These are phyloP conservation scores for Exidia glandulosa DNA, from an alignment of 768 basidiomycete genomes.

Conservation along the genomic window DNA sequence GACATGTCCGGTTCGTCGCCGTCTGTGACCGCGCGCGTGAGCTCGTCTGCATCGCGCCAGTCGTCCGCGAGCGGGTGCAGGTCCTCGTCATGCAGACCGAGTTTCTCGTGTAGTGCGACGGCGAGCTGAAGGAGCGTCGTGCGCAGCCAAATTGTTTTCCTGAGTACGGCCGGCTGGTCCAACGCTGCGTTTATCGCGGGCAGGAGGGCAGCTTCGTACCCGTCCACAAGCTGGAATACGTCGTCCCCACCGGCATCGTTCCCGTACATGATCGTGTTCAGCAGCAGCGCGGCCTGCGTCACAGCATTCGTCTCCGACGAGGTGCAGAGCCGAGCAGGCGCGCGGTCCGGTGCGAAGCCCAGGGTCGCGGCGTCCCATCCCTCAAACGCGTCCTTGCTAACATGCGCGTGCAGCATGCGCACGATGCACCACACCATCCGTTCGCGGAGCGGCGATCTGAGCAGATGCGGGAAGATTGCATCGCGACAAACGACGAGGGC, in stretches of 20 bases:
- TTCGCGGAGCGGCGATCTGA: not conserved
- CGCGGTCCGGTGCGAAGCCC: not conserved
- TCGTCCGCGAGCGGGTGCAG: not conserved
- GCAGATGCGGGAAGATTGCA: not conserved
- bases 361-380: not conserved
- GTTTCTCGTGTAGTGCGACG: not conserved
- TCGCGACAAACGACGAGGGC: not conserved
- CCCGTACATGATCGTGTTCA: not conserved
- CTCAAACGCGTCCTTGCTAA: not conserved
- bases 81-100: too few species aligned
- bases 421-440: not conserved
- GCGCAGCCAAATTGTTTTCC: not conserved
- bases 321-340: not conserved
- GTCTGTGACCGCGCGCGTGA: not conserved
- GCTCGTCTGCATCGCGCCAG: too few species aligned
- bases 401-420: not conserved
- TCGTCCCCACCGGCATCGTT: not conserved
- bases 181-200: not conserved
- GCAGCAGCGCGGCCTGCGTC: not conserved
- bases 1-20: not conserved
- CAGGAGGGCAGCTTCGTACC: not conserved
- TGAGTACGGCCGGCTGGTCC: not conserved
- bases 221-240: not conserved
- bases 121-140: not conserved
- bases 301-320: not conserved